Base-by-base conservation (phyloP, 2,329 filamentous ascomycete species). In the Talaromyces atroroseus region DNA sequence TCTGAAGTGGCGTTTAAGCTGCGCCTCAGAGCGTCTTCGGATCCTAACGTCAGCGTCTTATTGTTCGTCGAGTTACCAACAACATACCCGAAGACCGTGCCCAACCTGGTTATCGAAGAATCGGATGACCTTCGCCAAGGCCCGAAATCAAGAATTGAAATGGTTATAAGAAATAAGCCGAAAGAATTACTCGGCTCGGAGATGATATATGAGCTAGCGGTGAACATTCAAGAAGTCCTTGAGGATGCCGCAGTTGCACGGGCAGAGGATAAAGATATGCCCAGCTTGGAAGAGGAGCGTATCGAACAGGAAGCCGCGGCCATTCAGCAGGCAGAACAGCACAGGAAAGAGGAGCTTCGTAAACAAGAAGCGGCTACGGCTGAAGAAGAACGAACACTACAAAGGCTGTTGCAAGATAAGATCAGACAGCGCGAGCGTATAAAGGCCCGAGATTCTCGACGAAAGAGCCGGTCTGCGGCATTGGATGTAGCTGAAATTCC, bases 211-310 rank as follows among this genome's bases (percentile, higher is more conserved):
- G 80, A 83, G 38, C 77, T 87, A 53, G 80, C 81, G 1, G 75
- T 79, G 49, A 76, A 81, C 4, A 80, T 88, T 29, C 80, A 84
- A 62, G 85, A 88, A 59, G 77, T 92, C 10, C 79, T 97, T 3
- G 90, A 96, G 71, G 89, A 95, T 69, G 90, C 90, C n/a, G 89
- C 90, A 1, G 80, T 86, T 62, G 84, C 86, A 26, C 88, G 88
- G 63, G 86, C 88, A 49, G 83, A 86, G 55, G 88, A 90, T 32
- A 82, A 85, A 55, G 82, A 90, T 59, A 76, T 96, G 16, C 91
- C 90, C 1, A 96, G 90, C 32, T 78, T 97, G 6, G 90, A 95
- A 66, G 90, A 95, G 65, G 92, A 97, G 71, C 84, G 92, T 40
- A 90, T 88, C 26, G 85, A 85, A 14, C 90, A 95, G 60, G 89